These are phyloP conservation scores for Hanseniaspora taiwanica DNA, from an alignment of 805 yeast species.

Conservation along the genomic window DNA sequence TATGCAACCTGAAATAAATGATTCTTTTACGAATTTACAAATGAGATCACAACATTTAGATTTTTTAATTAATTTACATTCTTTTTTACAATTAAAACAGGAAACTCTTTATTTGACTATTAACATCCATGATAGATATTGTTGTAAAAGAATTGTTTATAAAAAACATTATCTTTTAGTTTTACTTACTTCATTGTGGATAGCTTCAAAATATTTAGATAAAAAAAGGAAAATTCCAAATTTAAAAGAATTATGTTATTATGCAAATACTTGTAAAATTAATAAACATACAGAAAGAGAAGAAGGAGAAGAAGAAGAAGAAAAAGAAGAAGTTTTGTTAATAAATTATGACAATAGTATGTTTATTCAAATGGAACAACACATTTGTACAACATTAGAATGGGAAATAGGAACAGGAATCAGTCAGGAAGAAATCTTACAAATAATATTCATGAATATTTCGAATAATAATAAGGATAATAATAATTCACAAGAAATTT, in stretches of 20 bases:
- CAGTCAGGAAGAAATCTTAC: slow-evolving; percentile 10
- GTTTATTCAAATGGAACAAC: slow-evolving; percentile 71
- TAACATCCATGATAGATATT: slow-evolving; percentile 69
- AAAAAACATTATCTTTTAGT: slow-evolving; percentile 74
- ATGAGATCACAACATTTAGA: slow-evolving; percentile 73
- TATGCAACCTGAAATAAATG: slow-evolving; percentile 70
- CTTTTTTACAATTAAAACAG: slow-evolving; percentile 44
- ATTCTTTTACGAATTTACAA: slow-evolving; percentile 28
- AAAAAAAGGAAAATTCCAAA: slow-evolving; percentile 56
- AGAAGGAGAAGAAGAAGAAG: neutral
- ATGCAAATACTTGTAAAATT: slow-evolving; percentile 35
- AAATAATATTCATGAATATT: slow-evolving; percentile 4
- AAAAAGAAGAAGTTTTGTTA: neutral
- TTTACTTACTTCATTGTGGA: slow-evolving; percentile 78
- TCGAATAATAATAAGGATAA: slow-evolving; percentile 6
- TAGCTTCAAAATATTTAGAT: slow-evolving; percentile 68
- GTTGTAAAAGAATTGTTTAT: slow-evolving; percentile 66
- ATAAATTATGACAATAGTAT: slow-evolving; percentile 42
- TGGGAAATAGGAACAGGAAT: slow-evolving; percentile 35
- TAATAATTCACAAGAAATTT: slow-evolving; percentile 5
- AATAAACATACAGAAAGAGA: no score
- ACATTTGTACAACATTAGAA: slow-evolving; percentile 53
- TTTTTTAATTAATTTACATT: slow-evolving; percentile 56
- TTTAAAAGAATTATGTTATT: slow-evolving; percentile 47
- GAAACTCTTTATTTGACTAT: slow-evolving; percentile 57